These are phyloP conservation scores for Heteromeles arbutifolia DNA, from an alignment of 306 rosid species.

Conservation along the genomic window DNA sequence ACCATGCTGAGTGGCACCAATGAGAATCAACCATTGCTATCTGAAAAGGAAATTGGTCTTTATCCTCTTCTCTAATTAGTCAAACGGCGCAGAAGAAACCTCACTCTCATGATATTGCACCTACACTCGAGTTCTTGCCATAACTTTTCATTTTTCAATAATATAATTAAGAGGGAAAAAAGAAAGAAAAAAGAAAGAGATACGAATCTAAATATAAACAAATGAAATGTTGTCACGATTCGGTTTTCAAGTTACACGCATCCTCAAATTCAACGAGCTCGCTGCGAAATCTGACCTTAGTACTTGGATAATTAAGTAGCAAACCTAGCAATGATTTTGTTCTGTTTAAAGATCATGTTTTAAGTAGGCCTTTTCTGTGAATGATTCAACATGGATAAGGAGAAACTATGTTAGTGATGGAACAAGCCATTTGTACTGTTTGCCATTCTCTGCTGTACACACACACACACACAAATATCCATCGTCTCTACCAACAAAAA, in stretches of 20 bases:
- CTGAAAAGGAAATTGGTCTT: constrained; percentile 11
- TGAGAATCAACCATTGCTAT: neutral
- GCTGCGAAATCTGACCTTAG: neutral
- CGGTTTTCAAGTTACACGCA: neutral
- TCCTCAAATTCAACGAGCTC: neutral
- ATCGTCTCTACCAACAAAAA: neutral
- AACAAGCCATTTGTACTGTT: neutral
- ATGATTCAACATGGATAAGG: neutral
- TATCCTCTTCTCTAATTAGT: neutral
- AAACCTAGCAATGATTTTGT: neutral
- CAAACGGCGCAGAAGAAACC: neutral
- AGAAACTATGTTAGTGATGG: neutral
- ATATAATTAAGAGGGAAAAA: too few relatives aligned
- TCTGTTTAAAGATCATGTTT: too few relatives aligned
- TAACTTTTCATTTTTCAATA: neutral
- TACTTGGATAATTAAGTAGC: neutral
- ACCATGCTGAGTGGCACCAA: neutral
- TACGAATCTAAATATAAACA: neutral
- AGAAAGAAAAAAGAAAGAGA: too few relatives aligned
- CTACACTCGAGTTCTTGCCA: neutral
- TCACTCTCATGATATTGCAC: constrained; percentile 9
- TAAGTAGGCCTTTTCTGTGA: neutral
- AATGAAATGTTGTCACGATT: neutral
- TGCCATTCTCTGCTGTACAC: neutral
- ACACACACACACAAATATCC: neutral